Percentiles rank a stretch among this genome's conserved stretches.
phyloP scores from a whole-genome alignment of 2,329 filamentous ascomycete species.

The Rutstroemia sp. region DNA sequence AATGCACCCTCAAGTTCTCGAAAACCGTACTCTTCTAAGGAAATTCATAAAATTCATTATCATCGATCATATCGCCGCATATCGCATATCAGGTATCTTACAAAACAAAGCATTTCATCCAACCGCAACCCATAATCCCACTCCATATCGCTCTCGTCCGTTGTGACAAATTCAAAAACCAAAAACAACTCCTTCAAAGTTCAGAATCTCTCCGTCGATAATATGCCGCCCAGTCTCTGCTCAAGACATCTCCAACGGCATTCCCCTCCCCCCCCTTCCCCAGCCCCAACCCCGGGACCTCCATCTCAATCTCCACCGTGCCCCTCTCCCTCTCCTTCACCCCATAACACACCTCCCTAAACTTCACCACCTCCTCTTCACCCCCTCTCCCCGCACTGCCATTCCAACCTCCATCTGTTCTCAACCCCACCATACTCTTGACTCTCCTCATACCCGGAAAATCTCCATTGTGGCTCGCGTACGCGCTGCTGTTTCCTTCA shows the following conservation, averaged over 20 bases:
- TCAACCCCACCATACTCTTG: neutral
- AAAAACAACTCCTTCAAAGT: too few species aligned
- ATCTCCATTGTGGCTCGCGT: neutral
- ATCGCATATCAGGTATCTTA: too few species aligned
- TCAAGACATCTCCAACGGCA: constrained; percentile 4
- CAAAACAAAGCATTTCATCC: too few species aligned
- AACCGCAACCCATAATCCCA: too few species aligned
- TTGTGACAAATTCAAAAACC: too few species aligned
- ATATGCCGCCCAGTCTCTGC: neutral
- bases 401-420: neutral
- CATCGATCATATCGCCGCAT: too few species aligned
- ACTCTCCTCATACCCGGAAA: neutral
- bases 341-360: constrained; percentile 4
- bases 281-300: neutral
- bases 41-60: too few species aligned
- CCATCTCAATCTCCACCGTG: neutral
- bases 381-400: too few species aligned
- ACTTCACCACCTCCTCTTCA: neutral
- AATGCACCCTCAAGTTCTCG: too few species aligned
- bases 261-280: neutral
- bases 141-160: too few species aligned
- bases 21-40: too few species aligned
- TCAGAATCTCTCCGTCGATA: neutral
- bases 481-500: neutral
- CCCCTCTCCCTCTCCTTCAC: neutral